phyloP scores from a whole-genome alignment of 495 filamentous ascomycete genomes.

The Bathelium albidoporum region DNA sequence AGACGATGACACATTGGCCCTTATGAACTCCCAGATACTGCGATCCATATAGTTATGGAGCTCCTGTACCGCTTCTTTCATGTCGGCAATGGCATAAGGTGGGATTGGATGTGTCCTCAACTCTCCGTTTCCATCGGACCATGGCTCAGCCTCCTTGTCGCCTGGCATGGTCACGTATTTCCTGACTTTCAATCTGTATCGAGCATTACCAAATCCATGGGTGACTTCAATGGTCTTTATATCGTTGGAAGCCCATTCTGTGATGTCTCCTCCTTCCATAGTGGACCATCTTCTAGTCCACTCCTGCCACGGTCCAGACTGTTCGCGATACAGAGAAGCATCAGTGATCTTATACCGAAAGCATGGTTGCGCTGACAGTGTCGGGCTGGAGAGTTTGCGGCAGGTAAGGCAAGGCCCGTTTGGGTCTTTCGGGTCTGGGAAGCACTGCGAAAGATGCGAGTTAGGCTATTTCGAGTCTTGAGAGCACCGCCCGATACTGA shows the following conservation, averaged over 20 bases:
- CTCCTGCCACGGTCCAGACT: background rate
- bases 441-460: background rate
- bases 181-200: background rate
- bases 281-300: background rate
- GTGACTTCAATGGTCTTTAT: background rate
- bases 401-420: background rate
- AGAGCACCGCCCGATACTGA: background rate
- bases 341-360: background rate
- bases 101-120: background rate
- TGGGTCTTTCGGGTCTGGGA: background rate
- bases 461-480: background rate
- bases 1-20: background rate
- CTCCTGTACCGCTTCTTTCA: background rate
- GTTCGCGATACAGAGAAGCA: conserved; percentile 1
- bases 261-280: background rate
- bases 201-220: background rate
- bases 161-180: background rate
- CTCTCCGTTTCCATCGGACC: background rate
- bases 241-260: background rate
- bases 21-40: background rate
- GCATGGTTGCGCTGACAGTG: background rate
- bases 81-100: background rate
- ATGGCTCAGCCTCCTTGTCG: background rate
- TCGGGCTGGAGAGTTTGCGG: background rate
- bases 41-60: background rate